Evolutionary conservation across 768 basidiomycete genomes (phyloP).

Genomic region (Strobilomyces confusus): DNA sequence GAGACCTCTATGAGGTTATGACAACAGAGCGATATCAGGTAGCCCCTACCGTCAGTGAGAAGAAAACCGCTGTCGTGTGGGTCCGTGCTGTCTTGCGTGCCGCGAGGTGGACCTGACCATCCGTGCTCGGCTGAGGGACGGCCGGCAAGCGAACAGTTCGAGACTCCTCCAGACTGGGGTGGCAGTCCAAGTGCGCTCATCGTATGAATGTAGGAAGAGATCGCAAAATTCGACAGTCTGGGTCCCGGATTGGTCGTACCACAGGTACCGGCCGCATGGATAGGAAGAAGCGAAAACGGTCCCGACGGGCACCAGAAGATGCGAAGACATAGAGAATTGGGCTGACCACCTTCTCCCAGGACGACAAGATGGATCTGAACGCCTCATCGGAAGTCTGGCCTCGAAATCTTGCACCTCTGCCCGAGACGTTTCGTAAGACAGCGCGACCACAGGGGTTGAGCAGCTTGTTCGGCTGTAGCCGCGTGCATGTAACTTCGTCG

Average conservation of each 20-base stretch:
- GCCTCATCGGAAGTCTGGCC: background rate
- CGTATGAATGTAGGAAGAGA: background rate
- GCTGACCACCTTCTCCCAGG: background rate
- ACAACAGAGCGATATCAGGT: background rate
- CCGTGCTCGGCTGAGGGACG: too few species aligned
- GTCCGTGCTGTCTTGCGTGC: background rate
- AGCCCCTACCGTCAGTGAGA: background rate
- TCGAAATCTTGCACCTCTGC: background rate
- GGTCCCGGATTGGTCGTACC: too few species aligned
- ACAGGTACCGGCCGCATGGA: background rate
- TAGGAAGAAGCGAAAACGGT: too few species aligned
- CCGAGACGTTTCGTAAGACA: background rate
- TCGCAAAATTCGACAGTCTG: background rate
- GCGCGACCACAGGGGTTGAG: background rate
- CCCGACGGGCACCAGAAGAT: background rate
- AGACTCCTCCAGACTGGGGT: background rate
- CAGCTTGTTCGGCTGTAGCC: background rate
- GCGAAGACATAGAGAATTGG: background rate
- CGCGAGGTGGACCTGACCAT: background rate
- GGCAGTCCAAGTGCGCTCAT: background rate
- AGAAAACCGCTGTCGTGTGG: background rate
- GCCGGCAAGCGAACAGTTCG: background rate
- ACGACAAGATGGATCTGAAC: background rate
- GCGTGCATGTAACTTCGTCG: background rate
- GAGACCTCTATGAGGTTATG: too few species aligned